A percentile compares a stretch with the other conserved stretches of the same genome.
phyloP scores from a whole-genome alignment of 768 basidiomycete genomes.

The Russula griseocarnosa region DNA sequence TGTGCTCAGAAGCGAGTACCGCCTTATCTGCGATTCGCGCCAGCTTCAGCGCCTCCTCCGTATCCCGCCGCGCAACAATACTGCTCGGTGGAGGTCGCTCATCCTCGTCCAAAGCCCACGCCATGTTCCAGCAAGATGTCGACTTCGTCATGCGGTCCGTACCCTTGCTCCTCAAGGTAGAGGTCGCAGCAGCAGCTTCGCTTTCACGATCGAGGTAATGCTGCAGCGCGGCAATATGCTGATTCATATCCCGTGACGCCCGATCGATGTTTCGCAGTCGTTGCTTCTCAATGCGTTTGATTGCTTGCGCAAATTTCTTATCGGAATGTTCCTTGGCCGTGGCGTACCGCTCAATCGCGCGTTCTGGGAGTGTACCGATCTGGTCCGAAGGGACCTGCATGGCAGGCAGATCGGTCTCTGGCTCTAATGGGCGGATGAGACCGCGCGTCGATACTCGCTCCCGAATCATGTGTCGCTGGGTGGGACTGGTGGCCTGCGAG shows the following conservation, averaged over 20 bases:
- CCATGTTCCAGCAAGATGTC: constrained; percentile 67
- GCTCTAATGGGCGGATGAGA: constrained; percentile 75
- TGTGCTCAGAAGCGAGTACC: constrained; percentile 52
- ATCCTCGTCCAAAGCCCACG: constrained; percentile 75
- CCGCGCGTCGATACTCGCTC: constrained; percentile 86
- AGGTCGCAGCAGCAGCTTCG: constrained; percentile 7
- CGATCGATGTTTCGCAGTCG: constrained; percentile 62
- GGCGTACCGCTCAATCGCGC: constrained; percentile 70
- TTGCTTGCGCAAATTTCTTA: constrained; percentile 57
- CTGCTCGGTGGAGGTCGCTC: constrained; percentile 90
- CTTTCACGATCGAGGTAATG: constrained; percentile 36
- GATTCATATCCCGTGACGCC: constrained; percentile 58
- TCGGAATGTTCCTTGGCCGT: constrained; percentile 57
- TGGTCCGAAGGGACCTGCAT: constrained; percentile 59
- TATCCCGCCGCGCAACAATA: constrained; percentile 86
- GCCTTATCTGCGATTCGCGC: constrained; percentile 71
- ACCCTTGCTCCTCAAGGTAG: constrained; percentile 5
- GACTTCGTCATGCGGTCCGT: constrained; percentile 26
- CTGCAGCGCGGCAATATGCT: constrained; percentile 50
- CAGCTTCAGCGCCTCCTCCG: constrained; percentile 67
- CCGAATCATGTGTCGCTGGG: constrained; percentile 70
- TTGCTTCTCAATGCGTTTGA: constrained; percentile 57
- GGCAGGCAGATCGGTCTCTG: constrained; percentile 59
- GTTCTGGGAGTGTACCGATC: constrained; percentile 75
- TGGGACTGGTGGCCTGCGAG: constrained; percentile 32